Evolutionary conservation across 345 rosid genomes (phyloP).

Genomic region (Sisymbrium irio): DNA sequence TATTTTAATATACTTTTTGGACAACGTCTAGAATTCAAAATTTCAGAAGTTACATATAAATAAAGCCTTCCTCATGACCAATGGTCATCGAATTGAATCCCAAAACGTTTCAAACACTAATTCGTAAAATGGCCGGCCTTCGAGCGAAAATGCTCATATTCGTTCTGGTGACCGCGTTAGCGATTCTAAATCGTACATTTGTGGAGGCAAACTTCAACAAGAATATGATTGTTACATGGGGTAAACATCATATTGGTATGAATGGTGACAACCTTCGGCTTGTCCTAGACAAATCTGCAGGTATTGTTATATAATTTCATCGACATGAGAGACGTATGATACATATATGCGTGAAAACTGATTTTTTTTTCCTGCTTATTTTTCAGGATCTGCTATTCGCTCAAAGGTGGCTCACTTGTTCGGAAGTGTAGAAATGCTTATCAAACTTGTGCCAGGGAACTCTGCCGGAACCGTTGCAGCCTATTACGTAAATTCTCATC

Average conservation of each 20-base stretch:
- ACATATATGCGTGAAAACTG: neutral
- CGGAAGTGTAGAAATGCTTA: conserved; percentile 74
- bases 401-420: conserved; percentile 61
- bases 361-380: neutral
- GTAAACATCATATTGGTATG: conserved; percentile 42
- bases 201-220: conserved; percentile 49
- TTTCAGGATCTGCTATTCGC: conserved; percentile 54
- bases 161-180: conserved; percentile 31
- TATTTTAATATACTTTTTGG: neutral
- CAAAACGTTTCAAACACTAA: conserved; percentile 2
- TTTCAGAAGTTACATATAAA: conserved; percentile 8
- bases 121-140: conserved; percentile 42
- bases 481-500: conserved; percentile 48
- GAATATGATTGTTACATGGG: conserved; percentile 65
- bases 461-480: conserved; percentile 84
- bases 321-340: neutral
- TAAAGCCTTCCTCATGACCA: neutral
- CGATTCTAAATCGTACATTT: conserved; percentile 36
- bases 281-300: conserved; percentile 58
- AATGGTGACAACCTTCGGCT: conserved; percentile 50
- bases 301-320: conserved; percentile 21
- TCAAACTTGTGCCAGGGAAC: conserved; percentile 79
- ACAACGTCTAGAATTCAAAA: neutral
- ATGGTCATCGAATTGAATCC: neutral
- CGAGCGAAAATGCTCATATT: conserved; percentile 27